phyloP scores from a whole-genome alignment of 1,284 basidiomycete genomes.

The Cutaneotrichosporon cyanovorans region DNA sequence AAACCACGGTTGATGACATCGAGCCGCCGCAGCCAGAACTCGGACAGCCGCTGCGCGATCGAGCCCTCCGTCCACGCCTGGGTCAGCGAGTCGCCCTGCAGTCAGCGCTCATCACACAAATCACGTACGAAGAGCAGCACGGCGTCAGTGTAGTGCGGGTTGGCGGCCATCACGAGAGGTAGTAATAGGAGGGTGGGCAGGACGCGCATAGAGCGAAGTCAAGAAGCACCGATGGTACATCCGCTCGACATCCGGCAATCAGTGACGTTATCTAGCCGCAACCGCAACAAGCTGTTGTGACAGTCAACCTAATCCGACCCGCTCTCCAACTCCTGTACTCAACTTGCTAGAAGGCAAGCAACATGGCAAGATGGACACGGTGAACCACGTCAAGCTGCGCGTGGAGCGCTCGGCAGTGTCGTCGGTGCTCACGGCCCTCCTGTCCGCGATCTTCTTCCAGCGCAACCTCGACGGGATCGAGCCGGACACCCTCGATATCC shows the following conservation, averaged over 20 bases:
- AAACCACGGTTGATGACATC: constrained; percentile 74
- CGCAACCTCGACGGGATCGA: constrained; percentile 31
- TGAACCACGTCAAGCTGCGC: constrained; percentile 26
- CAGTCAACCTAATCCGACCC: too few relatives aligned
- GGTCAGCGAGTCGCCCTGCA: constrained; percentile 43
- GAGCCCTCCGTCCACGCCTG: constrained; percentile 38
- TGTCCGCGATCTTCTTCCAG: constrained; percentile 40
- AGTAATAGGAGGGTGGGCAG: not conserved
- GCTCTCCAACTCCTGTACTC: too few relatives aligned
- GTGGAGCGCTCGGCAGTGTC: constrained; percentile 26
- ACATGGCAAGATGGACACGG: constrained; percentile 21
- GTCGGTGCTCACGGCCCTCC: constrained; percentile 26
- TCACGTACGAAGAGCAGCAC: constrained; percentile 40
- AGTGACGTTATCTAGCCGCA: too few relatives aligned
- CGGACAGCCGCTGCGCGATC: constrained; percentile 31
- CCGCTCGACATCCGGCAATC: too few relatives aligned
- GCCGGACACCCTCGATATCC: constrained; percentile 33
- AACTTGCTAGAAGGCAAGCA: not conserved
- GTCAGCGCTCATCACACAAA: not conserved
- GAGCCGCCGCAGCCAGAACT: constrained; percentile 65
- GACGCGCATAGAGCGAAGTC: not conserved
- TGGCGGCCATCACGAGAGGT: constrained; percentile 27
- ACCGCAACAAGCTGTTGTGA: too few relatives aligned
- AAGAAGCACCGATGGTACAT: too few relatives aligned
- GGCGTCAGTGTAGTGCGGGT: constrained; percentile 30